Conservation (phyloP, 768 basidiomycete species). For the Asterophora lycoperdoides region DNA sequence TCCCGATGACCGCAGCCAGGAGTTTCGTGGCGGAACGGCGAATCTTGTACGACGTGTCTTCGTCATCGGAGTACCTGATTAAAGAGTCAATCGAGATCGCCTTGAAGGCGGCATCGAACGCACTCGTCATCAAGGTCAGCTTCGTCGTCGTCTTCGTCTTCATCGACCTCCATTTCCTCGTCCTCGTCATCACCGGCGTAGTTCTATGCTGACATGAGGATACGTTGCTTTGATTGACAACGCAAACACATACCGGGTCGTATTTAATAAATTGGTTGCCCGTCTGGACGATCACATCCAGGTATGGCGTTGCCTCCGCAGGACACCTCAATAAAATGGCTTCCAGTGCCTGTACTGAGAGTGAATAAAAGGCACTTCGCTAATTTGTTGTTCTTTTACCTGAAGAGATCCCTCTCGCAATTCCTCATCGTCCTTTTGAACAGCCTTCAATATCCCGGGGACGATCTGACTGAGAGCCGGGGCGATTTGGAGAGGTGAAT, state of each 20-base stretch:
- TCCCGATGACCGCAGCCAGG: slow-evolving; percentile 77
- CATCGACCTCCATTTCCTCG: slow-evolving; percentile 68
- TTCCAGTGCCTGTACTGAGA: slow-evolving; percentile 66
- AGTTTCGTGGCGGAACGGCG: slow-evolving; percentile 92
- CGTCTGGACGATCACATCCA: slow-evolving; percentile 62
- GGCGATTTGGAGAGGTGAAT: slow-evolving; percentile 64
- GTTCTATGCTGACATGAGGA: slow-evolving; percentile 27
- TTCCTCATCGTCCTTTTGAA: slow-evolving; percentile 78
- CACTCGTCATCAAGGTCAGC: slow-evolving; percentile 77
- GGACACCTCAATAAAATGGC: slow-evolving; percentile 81
- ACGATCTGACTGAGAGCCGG: slow-evolving; percentile 59
- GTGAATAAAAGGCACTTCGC: neutral
- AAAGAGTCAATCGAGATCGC: slow-evolving; percentile 7
- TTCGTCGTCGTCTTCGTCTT: slow-evolving; percentile 78
- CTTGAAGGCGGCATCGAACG: slow-evolving; percentile 22
- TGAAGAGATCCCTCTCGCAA: slow-evolving; percentile 76
- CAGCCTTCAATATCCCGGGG: slow-evolving; percentile 65
- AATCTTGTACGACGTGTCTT: slow-evolving; percentile 97
- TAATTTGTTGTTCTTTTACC: slow-evolving; percentile 32
- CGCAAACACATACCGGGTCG: slow-evolving; percentile 63
- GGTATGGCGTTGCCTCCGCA: slow-evolving; percentile 70
- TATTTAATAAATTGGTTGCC: slow-evolving; percentile 83
- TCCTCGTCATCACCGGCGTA: slow-evolving; percentile 51
- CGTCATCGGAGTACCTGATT: slow-evolving; percentile 90
- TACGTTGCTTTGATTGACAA: neutral